Conservation (phyloP, 768 basidiomycete species). For the Neoboletus subvelutipes region DNA sequence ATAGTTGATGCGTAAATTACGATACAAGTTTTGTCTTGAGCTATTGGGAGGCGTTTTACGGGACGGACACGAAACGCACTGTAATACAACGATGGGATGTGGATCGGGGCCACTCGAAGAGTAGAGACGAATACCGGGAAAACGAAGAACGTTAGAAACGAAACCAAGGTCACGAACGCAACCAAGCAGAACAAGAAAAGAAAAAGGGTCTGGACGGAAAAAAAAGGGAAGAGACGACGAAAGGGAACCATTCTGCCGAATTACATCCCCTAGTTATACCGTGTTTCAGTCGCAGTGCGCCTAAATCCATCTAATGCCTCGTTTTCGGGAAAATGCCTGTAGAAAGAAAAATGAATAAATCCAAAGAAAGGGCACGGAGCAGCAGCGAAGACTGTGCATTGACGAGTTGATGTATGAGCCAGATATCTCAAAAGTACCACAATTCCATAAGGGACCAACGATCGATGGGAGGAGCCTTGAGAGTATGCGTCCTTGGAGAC, state of each 20-base stretch:
- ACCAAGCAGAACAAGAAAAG: constrained; percentile 19
- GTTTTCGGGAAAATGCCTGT: constrained; percentile 30
- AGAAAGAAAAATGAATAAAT: constrained; percentile 35
- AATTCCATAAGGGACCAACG: constrained; percentile 1
- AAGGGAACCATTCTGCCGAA: background rate
- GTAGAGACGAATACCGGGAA: background rate
- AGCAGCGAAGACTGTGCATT: constrained; percentile 17
- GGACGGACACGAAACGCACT: constrained; percentile 6
- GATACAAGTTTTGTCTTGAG: constrained; percentile 28
- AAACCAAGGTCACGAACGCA: constrained; percentile 11
- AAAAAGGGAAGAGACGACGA: background rate
- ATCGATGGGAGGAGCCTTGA: background rate
- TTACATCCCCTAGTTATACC: constrained; percentile 11
- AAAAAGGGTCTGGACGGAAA: constrained; percentile 8
- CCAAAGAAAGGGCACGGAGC: constrained; percentile 20
- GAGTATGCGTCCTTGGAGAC: background rate
- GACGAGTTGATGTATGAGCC: background rate
- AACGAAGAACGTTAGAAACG: constrained; percentile 4
- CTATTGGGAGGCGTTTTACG: constrained; percentile 1
- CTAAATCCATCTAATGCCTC: constrained; percentile 20
- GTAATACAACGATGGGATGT: constrained; percentile 20
- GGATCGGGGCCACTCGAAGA: background rate
- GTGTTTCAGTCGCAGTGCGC: constrained; percentile 12
- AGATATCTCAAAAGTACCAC: constrained; percentile 1
- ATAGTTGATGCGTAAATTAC: constrained; percentile 36